Evolutionary conservation across 2,329 filamentous ascomycete species (phyloP).

Genomic region (Talaromyces islandicus): DNA sequence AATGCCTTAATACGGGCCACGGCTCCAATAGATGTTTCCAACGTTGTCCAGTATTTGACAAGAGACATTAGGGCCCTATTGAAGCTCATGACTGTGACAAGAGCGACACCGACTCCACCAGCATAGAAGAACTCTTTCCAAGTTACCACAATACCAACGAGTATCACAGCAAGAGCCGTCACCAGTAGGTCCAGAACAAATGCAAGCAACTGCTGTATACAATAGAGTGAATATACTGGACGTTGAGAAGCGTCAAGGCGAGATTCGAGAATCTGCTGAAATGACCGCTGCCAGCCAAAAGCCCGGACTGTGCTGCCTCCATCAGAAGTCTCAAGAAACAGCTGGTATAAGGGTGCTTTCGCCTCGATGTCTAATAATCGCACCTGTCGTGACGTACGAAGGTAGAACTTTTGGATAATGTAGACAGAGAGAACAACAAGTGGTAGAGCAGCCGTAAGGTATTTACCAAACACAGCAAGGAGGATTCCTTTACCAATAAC

Average conservation of each 20-base stretch:
- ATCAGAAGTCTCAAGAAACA: conserved; percentile 52
- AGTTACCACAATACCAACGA: neutral
- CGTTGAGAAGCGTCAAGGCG: conserved; percentile 1
- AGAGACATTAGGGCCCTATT: conserved; percentile 46
- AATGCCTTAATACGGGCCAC: conserved; percentile 51
- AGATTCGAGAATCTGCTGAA: conserved; percentile 45
- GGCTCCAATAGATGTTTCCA: conserved; percentile 54
- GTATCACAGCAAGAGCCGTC: neutral
- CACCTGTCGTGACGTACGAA: conserved; percentile 56
- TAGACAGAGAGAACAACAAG: neutral
- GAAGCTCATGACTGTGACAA: conserved; percentile 25
- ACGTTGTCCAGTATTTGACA: conserved; percentile 48
- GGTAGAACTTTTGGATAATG: conserved; percentile 50
- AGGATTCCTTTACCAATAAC: neutral
- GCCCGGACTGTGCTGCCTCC: conserved; percentile 52
- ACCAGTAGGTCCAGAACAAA: conserved; percentile 1
- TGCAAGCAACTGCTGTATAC: neutral
- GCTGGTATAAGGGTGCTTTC: conserved; percentile 53
- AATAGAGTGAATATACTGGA: neutral
- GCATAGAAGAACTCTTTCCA: neutral
- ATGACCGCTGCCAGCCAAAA: conserved; percentile 46
- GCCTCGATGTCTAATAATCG: conserved; percentile 56
- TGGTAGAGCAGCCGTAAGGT: neutral
- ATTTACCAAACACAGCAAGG: neutral
- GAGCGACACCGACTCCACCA: neutral